Evolutionary conservation across 176 grass and related monocot species (phyloP).

Genomic region (Poa pratensis): DNA sequence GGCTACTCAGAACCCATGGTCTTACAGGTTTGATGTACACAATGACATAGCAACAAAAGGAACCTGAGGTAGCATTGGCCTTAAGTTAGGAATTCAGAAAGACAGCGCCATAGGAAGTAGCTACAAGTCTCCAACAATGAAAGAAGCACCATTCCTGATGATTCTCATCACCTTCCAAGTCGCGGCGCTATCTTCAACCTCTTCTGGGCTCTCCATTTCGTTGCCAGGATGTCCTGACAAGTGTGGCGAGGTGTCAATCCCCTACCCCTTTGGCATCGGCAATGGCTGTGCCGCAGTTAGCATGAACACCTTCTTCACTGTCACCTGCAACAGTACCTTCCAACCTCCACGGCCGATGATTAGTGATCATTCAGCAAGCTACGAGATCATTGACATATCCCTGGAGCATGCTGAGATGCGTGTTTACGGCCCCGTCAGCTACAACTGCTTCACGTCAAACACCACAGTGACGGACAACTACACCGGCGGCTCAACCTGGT

Average conservation of each 20-base stretch:
- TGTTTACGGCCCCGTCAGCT: not conserved
- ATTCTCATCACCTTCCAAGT: not conserved
- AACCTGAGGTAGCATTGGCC: not conserved
- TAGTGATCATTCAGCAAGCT: rapidly evolving
- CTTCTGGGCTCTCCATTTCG: not conserved
- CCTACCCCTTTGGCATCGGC: constrained; percentile 48
- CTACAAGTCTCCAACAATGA: constrained; percentile 1
- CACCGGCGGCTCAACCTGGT: not conserved
- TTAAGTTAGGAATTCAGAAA: not conserved
- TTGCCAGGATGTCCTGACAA: constrained; percentile 44
- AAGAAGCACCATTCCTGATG: not conserved
- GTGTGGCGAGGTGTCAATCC: constrained; percentile 31
- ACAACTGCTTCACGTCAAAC: constrained; percentile 37
- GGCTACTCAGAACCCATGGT: not conserved
- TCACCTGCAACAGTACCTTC: constrained; percentile 34
- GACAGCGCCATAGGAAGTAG: not conserved
- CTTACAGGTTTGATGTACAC: not conserved
- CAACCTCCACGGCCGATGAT: constrained; percentile 36
- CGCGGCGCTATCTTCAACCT: not conserved
- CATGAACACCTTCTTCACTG: not conserved
- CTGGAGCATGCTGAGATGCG: constrained; percentile 37
- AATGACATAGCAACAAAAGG: not conserved
- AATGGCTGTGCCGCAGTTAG: not conserved
- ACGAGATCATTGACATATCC: constrained; percentile 33
- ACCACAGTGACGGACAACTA: not conserved